Conservation (phyloP, 2,329 filamentous ascomycete species). For the Nothopassalora personata region DNA sequence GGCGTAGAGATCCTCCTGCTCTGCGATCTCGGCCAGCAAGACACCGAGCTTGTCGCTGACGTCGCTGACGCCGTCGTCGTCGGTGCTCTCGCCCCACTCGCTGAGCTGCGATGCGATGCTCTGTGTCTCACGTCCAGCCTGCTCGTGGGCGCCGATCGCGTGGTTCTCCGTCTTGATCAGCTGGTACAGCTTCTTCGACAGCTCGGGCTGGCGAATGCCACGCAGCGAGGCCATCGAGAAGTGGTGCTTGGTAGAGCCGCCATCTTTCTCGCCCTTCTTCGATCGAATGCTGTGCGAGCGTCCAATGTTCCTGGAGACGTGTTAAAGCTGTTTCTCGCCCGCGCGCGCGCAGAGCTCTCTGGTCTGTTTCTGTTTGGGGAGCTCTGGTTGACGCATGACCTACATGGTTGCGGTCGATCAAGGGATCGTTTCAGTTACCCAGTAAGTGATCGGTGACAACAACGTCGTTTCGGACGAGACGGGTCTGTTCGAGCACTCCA, state of each 20-base stretch:
- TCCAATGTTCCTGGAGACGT: slow-evolving; percentile 30
- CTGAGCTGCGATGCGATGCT: slow-evolving; percentile 85
- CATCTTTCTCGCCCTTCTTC: slow-evolving; percentile 43
- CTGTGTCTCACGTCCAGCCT: slow-evolving; percentile 75
- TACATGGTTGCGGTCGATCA: slow-evolving; percentile 13
- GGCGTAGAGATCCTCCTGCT: slow-evolving; percentile 86
- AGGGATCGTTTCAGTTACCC: neutral
- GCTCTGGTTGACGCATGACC: slow-evolving; percentile 1
- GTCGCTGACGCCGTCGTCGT: slow-evolving; percentile 80
- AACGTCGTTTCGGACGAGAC: neutral
- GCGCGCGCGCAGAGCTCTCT: neutral
- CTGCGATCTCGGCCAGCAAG: slow-evolving; percentile 82
- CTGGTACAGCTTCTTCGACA: slow-evolving; percentile 81
- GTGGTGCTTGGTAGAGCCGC: slow-evolving; percentile 53
- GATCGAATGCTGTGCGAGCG: slow-evolving; percentile 70
- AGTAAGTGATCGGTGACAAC: neutral
- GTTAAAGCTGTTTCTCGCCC: slow-evolving; percentile 1
- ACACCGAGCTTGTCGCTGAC: slow-evolving; percentile 95
- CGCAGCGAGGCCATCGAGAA: slow-evolving; percentile 86
- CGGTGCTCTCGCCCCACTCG: slow-evolving; percentile 91
- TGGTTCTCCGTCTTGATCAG: slow-evolving; percentile 95
- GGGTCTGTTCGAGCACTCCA: neutral
- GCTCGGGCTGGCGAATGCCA: slow-evolving; percentile 74
- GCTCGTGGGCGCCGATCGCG: slow-evolving; percentile 76
- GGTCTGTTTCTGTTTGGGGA: no score